Evolutionary conservation across 176 grass and related monocot species (phyloP).

Genomic region (Triticum urartu): DNA sequence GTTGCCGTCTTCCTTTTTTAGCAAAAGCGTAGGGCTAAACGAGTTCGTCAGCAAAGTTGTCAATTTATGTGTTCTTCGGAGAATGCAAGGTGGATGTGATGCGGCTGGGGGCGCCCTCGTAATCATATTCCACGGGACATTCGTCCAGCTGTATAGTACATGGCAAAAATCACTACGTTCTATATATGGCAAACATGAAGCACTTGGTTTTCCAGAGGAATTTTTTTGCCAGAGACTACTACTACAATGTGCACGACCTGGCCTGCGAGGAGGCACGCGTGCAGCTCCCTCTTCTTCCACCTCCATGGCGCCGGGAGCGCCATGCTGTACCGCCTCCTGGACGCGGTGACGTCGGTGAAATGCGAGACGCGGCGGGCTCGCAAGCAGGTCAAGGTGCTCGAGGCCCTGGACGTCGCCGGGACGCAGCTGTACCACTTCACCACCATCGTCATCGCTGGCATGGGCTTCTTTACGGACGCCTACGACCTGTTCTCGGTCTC

Average conservation of each 20-base stretch:
- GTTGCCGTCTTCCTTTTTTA: no score
- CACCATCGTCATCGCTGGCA: conserved; percentile 67
- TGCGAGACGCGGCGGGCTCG: not conserved
- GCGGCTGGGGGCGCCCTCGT: no score
- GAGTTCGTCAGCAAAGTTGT: no score
- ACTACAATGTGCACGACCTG: not conserved
- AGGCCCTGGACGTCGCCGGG: not conserved
- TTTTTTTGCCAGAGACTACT: no score
- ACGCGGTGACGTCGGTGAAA: not conserved
- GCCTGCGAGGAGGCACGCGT: not conserved
- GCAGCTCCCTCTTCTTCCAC: not conserved
- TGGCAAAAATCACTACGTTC: no score
- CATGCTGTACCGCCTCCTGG: not conserved
- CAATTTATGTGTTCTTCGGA: no score
- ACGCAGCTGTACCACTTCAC: conserved; percentile 11
- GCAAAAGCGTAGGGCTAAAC: no score
- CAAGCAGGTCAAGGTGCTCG: not conserved
- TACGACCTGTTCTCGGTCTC: conserved; percentile 70
- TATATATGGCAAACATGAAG: no score
- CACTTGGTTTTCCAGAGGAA: no score
- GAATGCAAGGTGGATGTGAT: no score
- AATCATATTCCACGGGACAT: no score
- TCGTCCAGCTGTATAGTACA: no score
- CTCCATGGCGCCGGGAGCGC: not conserved
- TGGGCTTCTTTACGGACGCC: conserved; percentile 92